A percentile compares a stretch with the other conserved stretches of the same genome.
phyloP scores from a whole-genome alignment of 495 filamentous ascomycete genomes.

The Aspergillus conjunctus region DNA sequence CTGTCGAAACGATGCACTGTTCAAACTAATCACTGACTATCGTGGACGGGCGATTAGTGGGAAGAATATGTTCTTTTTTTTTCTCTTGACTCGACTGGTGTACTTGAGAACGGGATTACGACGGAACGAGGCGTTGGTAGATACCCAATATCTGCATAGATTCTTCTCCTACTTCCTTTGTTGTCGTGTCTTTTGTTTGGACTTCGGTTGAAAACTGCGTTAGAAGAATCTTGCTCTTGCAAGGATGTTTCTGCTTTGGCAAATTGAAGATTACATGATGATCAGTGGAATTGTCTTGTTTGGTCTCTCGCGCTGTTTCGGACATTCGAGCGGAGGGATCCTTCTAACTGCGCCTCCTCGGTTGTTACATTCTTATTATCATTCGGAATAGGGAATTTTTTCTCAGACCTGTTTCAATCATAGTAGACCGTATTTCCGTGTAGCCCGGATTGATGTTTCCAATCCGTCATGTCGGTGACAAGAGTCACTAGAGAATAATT shows the following conservation, averaged over 20 bases:
- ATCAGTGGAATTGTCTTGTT: background rate
- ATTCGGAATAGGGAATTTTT: slow-evolving; percentile 2
- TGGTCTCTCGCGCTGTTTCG: background rate
- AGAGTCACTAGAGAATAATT: no score
- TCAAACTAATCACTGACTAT: slow-evolving; percentile 26
- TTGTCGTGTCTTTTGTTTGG: slow-evolving; percentile 32
- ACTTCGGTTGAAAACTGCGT: slow-evolving; percentile 16
- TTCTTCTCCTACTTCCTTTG: slow-evolving; percentile 36
- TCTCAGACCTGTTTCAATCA: no score
- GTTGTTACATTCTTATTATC: slow-evolving; percentile 1
- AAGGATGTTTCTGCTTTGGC: slow-evolving; percentile 21
- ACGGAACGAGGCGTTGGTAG: slow-evolving; percentile 54
- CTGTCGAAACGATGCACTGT: slow-evolving; percentile 36
- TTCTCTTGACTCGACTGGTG: slow-evolving; percentile 33
- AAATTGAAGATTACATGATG: slow-evolving; percentile 11
- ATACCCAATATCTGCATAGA: slow-evolving; percentile 52
- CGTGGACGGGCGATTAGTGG: slow-evolving; percentile 27
- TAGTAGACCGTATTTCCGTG: no score
- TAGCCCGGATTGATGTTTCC: no score
- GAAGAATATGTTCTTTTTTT: slow-evolving; percentile 29
- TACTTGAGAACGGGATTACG: slow-evolving; percentile 44
- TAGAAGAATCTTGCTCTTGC: slow-evolving; percentile 18
- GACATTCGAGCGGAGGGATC: background rate
- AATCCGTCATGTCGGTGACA: no score
- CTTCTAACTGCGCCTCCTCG: background rate